Base-by-base conservation (phyloP, 306 rosid species). In the Prunus fruticosa region DNA sequence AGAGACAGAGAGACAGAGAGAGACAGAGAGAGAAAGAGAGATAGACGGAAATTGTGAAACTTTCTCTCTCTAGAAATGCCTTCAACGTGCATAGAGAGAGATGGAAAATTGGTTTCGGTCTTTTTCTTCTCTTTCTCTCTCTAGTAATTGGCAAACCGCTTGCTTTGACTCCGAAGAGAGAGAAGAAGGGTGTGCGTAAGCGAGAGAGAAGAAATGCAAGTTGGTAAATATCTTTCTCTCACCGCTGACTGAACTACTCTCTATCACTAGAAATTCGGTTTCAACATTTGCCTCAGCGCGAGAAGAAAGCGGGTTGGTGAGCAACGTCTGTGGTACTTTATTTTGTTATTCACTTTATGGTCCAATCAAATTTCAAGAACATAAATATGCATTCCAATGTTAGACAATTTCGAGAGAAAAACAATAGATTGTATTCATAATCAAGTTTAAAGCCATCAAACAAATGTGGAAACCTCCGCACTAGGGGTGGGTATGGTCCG, bases 61-160 rank as follows among this genome's bases (percentile, higher is more conserved):
- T 62, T 79, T 75, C 79, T 67, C 71, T 28, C 86, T 78, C 76
- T 50, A 71, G 64, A 76, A 86, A 84, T 76, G 88, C n/a, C 77
- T 73, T 23, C 71, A 74, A 78, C 88, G 83, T 81, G 85, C 66
- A 73, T 53, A 72, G 69, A 75, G 71, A 53, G 76, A 79, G 78
- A 56, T 8, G n/a, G 66, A 56, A 38, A 64, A 72, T 27, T 19
- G 63, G 53, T 27, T 70, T 19, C 23, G 74, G 41, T 27, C 8
- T 23, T 16, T 50, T 67, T 20, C 28, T 43, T 46, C 32, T 16
- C 72, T 30, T 16, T 38, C 43, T 7, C 43, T 38, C 43, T 38
- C 43, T 38, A 38, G 43, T 38, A 38, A 38, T 38, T 46, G 11
- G 67, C 41, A 25, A 64, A 11, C 32, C 43, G 30, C 30, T 66